Percentiles rank a stretch among this genome's conserved stretches.
These are phyloP conservation scores for Arctostaphylos glauca DNA, from an alignment of 148 eudicot genomes.

Conservation along the genomic window DNA sequence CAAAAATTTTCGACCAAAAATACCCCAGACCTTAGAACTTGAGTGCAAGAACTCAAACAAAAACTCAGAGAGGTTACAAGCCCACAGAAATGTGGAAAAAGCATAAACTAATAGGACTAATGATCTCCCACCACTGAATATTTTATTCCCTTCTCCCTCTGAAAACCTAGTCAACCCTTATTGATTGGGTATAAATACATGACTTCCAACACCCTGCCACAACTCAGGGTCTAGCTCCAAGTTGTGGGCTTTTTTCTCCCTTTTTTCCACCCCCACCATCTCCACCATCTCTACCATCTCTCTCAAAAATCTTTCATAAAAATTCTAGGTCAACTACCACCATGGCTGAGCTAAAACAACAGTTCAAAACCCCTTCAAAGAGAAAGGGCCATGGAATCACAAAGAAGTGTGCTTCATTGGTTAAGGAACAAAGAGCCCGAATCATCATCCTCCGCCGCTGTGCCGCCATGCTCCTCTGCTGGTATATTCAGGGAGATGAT, in stretches of 20 bases:
- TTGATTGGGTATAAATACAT: conserved; percentile 26
- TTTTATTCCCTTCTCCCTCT: background rate
- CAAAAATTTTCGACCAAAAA: background rate
- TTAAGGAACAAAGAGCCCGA: conserved; percentile 75
- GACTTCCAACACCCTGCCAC: conserved; percentile 4
- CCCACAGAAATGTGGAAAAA: no score
- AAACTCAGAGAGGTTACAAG: no score
- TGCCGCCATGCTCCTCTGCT: conserved; percentile 89
- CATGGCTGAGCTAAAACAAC: conserved; percentile 45
- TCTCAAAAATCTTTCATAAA: background rate
- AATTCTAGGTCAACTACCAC: background rate
- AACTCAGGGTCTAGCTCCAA: conserved; percentile 48
- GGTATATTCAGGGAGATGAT: conserved; percentile 82
- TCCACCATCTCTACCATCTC: background rate
- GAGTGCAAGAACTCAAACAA: no score
- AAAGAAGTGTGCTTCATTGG: conserved; percentile 66
- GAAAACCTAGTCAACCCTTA: conserved; percentile 9
- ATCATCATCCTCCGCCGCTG: conserved; percentile 81
- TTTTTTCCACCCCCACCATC: background rate
- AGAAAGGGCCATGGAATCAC: conserved; percentile 53
- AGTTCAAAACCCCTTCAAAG: conserved; percentile 38
- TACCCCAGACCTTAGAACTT: background rate
- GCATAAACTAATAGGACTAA: background rate
- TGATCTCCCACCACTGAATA: background rate
- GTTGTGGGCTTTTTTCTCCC: conserved; percentile 32